Evolutionary conservation across 2,329 filamentous ascomycete genomes (phyloP).

Genomic region (Cercospora sesami): DNA sequence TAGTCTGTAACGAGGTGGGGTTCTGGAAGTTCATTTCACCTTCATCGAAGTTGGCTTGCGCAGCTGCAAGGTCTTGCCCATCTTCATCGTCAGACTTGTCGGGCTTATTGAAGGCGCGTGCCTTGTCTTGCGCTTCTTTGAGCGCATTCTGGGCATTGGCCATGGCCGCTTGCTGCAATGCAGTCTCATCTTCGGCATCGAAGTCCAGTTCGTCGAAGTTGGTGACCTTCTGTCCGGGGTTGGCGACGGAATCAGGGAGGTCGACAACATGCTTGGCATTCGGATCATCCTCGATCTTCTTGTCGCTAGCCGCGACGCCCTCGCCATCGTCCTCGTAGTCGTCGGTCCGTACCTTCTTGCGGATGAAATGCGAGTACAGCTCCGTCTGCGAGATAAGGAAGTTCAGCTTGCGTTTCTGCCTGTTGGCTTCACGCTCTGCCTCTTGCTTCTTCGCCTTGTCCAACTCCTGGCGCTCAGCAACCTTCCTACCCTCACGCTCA

Average conservation of each 20-base stretch:
- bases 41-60: conserved; percentile 68
- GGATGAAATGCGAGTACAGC: conserved; percentile 98
- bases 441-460: conserved; percentile 96
- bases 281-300: conserved; percentile 43
- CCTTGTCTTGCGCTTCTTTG: conserved; percentile 88
- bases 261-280: conserved; percentile 50
- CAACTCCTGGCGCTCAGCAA: conserved; percentile 91
- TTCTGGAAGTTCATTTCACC: conserved; percentile 99
- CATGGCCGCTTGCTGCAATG: conserved; percentile 78
- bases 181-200: conserved; percentile 87
- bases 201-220: conserved; percentile 95
- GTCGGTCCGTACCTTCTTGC: conserved; percentile 97
- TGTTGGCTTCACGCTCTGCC: conserved; percentile 93
- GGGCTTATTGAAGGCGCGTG: conserved; percentile 81
- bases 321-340: conserved; percentile 92
- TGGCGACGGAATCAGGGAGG: conserved; percentile 50
- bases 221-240: conserved; percentile 71
- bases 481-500: conserved; percentile 89
- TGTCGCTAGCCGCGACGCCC: conserved; percentile 57
- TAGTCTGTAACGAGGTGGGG: conserved; percentile 88
- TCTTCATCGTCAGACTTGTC: conserved; percentile 49
- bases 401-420: conserved; percentile 98
- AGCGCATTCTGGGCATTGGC: conserved; percentile 96
- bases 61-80: conserved; percentile 49
- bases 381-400: conserved; percentile 99